Evolutionary conservation across 208 protist species (phyloP), one percentile per base, ranked within the genome.

Genomic region (Acanthamoeba healyi): DNA sequence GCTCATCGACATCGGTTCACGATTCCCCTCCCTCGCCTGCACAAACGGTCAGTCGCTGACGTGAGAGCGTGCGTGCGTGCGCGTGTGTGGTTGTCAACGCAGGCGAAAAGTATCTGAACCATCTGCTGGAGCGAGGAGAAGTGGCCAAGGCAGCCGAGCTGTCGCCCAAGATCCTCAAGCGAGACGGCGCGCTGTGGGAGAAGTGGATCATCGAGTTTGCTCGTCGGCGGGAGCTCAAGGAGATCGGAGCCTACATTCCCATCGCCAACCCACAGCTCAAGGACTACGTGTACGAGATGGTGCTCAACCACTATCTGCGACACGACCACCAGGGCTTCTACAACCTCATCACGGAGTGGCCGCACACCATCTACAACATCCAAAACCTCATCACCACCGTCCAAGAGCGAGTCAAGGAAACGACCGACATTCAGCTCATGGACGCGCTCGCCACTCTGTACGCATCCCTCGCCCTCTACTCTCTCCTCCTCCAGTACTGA

Each of bases 171-270:
- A 95, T 97, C 36, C 90, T 95, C 42, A 65, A 82, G 46, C 34
- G 49, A 38, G 92, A 97, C 70, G 70, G 49, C 5, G 65, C 92
- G 5, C 65, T 97, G n/a, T 98, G 97, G 97, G 95, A 97, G 40
- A 94, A 95, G 61, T 98, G 97, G 96, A 93, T 98, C 9, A 89
- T 79, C 24, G 46, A 79, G 29, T 98, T 98, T 84, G 67, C 88
- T 12, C 79, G 94, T 12, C 34, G 89, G 24, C 74, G 94, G 46
- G 87, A 97, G 34, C 82, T 94, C 29, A 86, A 90, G 58, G 95
- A 91, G n/a, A 95, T 98, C n/a, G 79, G 61, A 51, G 93, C 95
- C 26, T 97, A 96, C 63, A 97, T 98, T 26, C 97, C 97, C 2
- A 95, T 97, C 42, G 79, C 38, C 67, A 94, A 96, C 38, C 96